These are phyloP conservation scores for Colletotrichum sp. DNA, from an alignment of 2,329 filamentous ascomycete species.

Conservation along the genomic window DNA sequence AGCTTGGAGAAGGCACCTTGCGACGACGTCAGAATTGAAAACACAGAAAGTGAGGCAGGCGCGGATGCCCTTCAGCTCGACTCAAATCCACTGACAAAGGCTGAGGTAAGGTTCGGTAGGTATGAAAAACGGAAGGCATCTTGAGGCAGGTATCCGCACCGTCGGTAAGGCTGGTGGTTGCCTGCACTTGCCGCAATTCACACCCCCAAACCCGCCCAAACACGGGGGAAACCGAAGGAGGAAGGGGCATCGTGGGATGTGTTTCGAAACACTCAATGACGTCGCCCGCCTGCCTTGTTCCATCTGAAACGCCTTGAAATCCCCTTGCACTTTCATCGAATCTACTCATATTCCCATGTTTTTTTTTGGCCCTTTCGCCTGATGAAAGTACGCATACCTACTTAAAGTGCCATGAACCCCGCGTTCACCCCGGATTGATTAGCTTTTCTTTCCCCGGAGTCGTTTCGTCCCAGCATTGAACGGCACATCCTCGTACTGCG, in stretches of 20 bases:
- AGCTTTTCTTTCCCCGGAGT: background rate
- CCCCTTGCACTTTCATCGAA: background rate
- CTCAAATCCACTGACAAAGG: background rate
- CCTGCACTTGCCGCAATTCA: background rate
- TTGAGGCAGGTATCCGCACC: background rate
- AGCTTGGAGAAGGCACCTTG: background rate
- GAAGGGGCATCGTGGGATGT: constrained; percentile 20
- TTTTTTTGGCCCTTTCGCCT: background rate
- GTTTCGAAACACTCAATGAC: constrained; percentile 21
- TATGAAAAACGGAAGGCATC: background rate
- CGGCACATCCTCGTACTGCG: background rate
- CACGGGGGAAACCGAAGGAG: constrained; percentile 6
- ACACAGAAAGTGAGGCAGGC: background rate
- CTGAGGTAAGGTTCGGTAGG: background rate
- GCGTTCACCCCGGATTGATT: background rate
- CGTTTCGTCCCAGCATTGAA: background rate
- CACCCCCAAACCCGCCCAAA: background rate
- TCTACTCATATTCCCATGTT: background rate
- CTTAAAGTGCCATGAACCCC: constrained; percentile 3
- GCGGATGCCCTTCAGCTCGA: background rate
- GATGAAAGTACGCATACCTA: background rate
- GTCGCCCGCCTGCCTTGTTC: background rate
- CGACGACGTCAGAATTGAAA: background rate
- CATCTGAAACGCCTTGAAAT: background rate
- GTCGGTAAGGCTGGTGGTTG: background rate